Percentiles rank a stretch among this genome's conserved stretches.
phyloP scores from a whole-genome alignment of 2,329 filamentous ascomycete species.

The Clarireedia homoeocarpa region DNA sequence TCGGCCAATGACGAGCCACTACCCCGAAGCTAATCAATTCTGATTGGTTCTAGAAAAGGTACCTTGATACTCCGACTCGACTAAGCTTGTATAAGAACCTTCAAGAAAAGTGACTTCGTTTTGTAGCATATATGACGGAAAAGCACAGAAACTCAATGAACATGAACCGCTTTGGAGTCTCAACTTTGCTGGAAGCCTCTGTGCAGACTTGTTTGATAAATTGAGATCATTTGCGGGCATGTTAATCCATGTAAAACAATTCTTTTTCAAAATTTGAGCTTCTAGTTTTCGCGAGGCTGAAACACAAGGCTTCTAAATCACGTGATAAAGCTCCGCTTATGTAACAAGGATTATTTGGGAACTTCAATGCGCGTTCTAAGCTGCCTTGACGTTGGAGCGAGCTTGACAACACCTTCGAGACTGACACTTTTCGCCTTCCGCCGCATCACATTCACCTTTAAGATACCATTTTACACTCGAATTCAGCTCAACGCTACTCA shows the following conservation, averaged over 20 bases:
- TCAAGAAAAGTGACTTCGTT: not conserved
- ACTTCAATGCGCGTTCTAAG: constrained; percentile 10
- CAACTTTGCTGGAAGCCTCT: too few relatives aligned
- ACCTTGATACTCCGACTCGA: not conserved
- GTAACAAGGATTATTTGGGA: not conserved
- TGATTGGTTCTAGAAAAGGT: not conserved
- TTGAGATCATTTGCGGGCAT: too few relatives aligned
- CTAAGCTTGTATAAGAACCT: too few relatives aligned
- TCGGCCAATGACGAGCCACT: constrained; percentile 7
- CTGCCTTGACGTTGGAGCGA: constrained; percentile 15
- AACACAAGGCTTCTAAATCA: constrained; percentile 4
- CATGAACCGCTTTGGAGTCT: too few relatives aligned
- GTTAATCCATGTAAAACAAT: too few relatives aligned
- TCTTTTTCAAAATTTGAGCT: not conserved
- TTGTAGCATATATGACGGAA: not conserved
- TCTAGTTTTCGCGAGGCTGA: not conserved
- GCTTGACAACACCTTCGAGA: constrained; percentile 11
- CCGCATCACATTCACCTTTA: not conserved
- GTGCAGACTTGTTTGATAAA: too few relatives aligned
- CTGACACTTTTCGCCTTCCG: constrained; percentile 1
- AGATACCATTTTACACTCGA: constrained; percentile 1
- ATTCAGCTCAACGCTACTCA: constrained; percentile 8
- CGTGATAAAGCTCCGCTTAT: not conserved
- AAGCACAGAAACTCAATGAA: too few relatives aligned
- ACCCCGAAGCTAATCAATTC: not conserved